Evolutionary conservation across 192 early-diverging fungal species (phyloP).

Genomic region (Bifiguratus adelaidae): DNA sequence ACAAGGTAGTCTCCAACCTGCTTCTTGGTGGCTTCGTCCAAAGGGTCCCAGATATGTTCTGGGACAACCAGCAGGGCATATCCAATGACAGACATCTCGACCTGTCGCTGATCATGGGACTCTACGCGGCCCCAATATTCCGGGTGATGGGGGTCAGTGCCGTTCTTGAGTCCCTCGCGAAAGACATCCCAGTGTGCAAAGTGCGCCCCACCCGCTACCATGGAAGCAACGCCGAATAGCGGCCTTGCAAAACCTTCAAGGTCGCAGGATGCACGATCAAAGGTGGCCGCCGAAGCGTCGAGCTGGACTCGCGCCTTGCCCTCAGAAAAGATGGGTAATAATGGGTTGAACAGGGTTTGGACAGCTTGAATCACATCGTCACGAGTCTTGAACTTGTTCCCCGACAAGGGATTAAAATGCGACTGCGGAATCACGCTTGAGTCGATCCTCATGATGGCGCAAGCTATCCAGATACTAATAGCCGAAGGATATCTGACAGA

Average conservation of each 20-base stretch:
- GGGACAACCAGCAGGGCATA: background rate
- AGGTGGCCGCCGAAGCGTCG: background rate
- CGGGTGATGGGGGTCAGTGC: background rate
- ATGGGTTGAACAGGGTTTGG: background rate
- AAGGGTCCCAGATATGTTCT: conserved; percentile 2
- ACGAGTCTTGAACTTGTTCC: conserved; percentile 3
- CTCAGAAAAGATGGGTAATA: background rate
- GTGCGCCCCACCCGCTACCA: conserved; percentile 1
- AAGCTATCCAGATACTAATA: too few relatives aligned
- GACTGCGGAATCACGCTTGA: conserved; percentile 2
- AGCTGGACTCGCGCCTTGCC: conserved; percentile 1
- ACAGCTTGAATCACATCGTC: conserved; percentile 4
- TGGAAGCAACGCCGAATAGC: background rate
- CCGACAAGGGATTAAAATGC: conserved; percentile 1
- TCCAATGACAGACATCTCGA: background rate
- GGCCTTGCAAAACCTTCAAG: conserved; percentile 5
- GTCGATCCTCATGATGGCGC: too few relatives aligned
- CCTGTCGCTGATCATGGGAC: conserved; percentile 1
- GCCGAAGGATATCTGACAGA: too few relatives aligned
- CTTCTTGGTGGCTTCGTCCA: background rate
- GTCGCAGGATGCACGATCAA: background rate
- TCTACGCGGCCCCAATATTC: background rate
- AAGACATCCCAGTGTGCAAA: conserved; percentile 1
- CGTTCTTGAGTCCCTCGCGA: background rate
- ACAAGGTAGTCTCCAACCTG: background rate